These are phyloP conservation scores for Myxozyma vanderwaltii DNA, from an alignment of 805 yeast genomes.

Conservation along the genomic window DNA sequence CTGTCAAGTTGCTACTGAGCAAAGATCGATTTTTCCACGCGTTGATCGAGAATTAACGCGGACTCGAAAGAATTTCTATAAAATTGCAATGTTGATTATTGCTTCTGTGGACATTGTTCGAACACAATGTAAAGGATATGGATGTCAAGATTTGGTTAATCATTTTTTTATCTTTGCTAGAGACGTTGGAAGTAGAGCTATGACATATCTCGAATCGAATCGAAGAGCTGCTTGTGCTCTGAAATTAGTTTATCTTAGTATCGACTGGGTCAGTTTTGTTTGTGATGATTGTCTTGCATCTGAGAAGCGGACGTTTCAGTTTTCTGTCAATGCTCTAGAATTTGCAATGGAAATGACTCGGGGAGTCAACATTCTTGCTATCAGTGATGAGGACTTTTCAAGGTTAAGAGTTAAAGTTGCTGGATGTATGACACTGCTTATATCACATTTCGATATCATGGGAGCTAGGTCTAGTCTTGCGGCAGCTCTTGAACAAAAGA, in stretches of 20 bases:
- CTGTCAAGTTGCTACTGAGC: conserved; percentile 53
- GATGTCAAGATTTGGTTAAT: conserved; percentile 76
- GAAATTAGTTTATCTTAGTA: conserved; percentile 70
- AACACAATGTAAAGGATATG: conserved; percentile 55
- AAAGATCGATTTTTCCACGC: conserved; percentile 67
- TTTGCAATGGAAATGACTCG: conserved; percentile 93
- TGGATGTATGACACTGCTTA: conserved; percentile 87
- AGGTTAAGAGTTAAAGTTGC: conserved; percentile 80
- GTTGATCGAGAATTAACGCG: conserved; percentile 73
- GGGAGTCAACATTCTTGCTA: conserved; percentile 82
- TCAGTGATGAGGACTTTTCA: conserved; percentile 75
- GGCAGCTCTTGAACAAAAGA: conserved; percentile 51
- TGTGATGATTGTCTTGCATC: conserved; percentile 95
- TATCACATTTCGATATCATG: conserved; percentile 97
- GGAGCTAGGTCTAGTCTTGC: conserved; percentile 86
- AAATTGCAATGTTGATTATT: conserved; percentile 65
- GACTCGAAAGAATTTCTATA: conserved; percentile 66
- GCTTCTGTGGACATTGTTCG: conserved; percentile 58
- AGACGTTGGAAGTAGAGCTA: conserved; percentile 76
- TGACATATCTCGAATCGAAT: conserved; percentile 58
- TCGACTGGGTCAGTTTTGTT: conserved; percentile 90
- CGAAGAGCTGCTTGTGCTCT: conserved; percentile 69
- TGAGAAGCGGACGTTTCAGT: conserved; percentile 85
- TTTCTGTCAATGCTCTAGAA: conserved; percentile 95
- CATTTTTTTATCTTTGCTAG: conserved; percentile 74